Conservation (phyloP, 2,329 filamentous ascomycete genomes). For the Colletotrichum tropicale region DNA sequence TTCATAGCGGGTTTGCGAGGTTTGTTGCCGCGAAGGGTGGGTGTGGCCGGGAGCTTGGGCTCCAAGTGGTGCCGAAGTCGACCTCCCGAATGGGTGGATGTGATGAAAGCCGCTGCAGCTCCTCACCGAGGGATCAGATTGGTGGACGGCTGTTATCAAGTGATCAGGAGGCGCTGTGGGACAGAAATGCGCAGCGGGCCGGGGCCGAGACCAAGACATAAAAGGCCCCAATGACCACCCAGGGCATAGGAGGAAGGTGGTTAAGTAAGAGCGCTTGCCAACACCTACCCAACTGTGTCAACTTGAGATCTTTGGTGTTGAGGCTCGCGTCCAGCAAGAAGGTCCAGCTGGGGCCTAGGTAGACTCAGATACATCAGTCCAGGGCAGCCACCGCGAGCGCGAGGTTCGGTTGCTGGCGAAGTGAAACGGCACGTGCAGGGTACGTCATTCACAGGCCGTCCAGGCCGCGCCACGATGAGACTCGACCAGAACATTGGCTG, state of each 20-base stretch:
- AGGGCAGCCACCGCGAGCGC: background rate
- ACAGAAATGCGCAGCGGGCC: background rate
- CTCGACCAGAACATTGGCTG: slow-evolving; percentile 4
- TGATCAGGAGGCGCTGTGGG: background rate
- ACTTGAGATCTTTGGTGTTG: background rate
- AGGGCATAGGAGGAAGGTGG: background rate
- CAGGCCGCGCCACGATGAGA: background rate
- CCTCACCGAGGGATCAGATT: background rate
- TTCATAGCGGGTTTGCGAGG: background rate
- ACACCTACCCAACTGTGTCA: background rate
- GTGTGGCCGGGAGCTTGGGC: background rate
- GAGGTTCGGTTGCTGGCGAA: background rate
- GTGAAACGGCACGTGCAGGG: slow-evolving; percentile 14
- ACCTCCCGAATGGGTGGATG: background rate
- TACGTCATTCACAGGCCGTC: slow-evolving; percentile 3
- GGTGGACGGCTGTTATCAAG: background rate
- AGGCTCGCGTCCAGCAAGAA: background rate
- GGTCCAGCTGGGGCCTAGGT: background rate
- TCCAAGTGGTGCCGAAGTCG: background rate
- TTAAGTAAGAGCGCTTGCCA: background rate
- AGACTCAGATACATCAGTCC: background rate
- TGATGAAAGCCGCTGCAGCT: background rate
- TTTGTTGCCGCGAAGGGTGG: background rate
- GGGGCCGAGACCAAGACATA: background rate
- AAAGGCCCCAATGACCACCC: background rate